Evolutionary conservation across 2,329 filamentous ascomycete species (phyloP), one percentile per base, ranked within the genome.

Genomic region (Phoma sp.): DNA sequence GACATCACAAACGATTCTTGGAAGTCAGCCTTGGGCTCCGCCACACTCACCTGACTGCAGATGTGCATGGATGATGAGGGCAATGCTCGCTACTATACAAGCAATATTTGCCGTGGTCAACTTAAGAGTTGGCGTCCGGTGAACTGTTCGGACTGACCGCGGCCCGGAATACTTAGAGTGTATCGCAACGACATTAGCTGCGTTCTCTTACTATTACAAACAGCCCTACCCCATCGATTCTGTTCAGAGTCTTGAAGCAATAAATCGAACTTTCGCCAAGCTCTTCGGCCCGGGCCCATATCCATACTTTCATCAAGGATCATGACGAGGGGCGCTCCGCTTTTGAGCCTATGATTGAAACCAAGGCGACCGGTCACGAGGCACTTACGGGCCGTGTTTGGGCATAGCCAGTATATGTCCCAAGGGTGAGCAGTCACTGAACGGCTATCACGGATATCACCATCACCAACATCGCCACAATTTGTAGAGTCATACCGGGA

Each of bases 1-100:
- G 36, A 36, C 9, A 18, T 36, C 23, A 29, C 29, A n/a, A 10
- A 8, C 36, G 23, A 23, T 29, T 7, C 37, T 4, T 35, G 23
- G 25, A 25, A 61, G 38, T 63, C 56, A 60, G 62, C 60, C 62
- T 63, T 59, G 58, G 47, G 47, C 49, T 43, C 41, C 47, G 53
- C 55, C 48, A 38, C 30, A 13, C 44, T 57, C 46, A 55, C 39
- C 50, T 53, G 39, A 53, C 39, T 30, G n/a, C 18, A 14, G 22
- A 7, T n/a, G 13, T 30, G 30, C 14, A 22, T 48, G 29, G 10
- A 14, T 24, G 30, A 30, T 36, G 32, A 43, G 50, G 14, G 18
- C 27, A 38, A 38, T 11, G 2, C 13, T 53, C n/a, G 13, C n/a
- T 14, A 4, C 22, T 22, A 9, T 14, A 23, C 24, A 30, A 32